Base-by-base conservation (phyloP, 2,329 filamentous ascomycete species). In the Tricladium varicosporioides region DNA sequence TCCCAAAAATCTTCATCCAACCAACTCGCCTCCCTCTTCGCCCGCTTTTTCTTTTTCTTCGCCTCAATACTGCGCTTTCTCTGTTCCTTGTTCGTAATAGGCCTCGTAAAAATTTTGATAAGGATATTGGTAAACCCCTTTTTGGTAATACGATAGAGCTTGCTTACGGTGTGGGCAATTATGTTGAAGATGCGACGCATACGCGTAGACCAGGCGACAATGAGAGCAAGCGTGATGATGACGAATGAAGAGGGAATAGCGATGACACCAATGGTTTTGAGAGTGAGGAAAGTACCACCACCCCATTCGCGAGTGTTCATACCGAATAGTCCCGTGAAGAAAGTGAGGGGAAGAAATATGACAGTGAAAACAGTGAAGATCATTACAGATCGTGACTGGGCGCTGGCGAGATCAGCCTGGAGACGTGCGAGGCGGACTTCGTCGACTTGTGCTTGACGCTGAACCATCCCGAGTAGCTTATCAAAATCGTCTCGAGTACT, bases 361-460 rank as follows among this genome's bases (percentile, higher is more conserved):
- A 51, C 47, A 14, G 33, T 47, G 43, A 51, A 48, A 19, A 51
- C 43, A 11, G 54, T 57, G 44, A 57, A 57, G 19, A 57, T 57
- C 49, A 57, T 57, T 13, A 57, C 54, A n/a, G 54, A 52, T 13
- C 50, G 42, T 3, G 40, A 47, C 36, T 57, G 54, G 16, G 48
- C 54, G 19, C 27, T 43, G 10, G 48, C 48, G 15, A 57, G 54
- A 48, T 57, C 54, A 5, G 54, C 49, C 44, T 57, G 54, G 9
- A 57, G 44, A 16, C 54, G 54, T 33, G 48, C 19, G n/a, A 57
- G 54, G 16, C 54, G 48, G 13, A 52, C 54, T 40, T 57, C 54
- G 36, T 57, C 54, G 31, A 57, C 50, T 52, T 57, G 48, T 11
- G 54, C 54, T 48, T 57, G 49, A n/a, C 54, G 15, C n/a, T 52